These are phyloP conservation scores for Smallanthus sonchifolius DNA, from an alignment of 129 eudicot genomes.

Conservation along the genomic window DNA sequence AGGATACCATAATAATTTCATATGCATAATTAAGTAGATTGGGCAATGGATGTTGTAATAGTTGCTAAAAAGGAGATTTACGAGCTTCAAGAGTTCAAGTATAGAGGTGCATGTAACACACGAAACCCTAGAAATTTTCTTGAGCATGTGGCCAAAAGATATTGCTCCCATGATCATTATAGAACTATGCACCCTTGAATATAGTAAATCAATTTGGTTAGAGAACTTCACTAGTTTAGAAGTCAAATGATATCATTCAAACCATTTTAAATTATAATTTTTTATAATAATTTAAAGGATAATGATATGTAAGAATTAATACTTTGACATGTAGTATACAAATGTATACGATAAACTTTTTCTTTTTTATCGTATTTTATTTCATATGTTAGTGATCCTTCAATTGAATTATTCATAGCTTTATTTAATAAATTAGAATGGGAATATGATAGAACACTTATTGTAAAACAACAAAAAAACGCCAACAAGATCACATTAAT, in stretches of 20 bases:
- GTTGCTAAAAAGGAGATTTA: background rate
- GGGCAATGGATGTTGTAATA: slow-evolving; percentile 9
- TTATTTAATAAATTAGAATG: background rate
- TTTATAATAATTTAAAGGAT: background rate
- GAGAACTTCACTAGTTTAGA: background rate
- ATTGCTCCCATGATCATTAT: background rate
- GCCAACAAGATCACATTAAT: background rate
- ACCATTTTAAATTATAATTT: background rate
- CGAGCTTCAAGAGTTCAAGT: background rate
- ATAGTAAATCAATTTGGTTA: background rate
- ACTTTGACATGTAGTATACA: too few species aligned
- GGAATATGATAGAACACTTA: background rate
- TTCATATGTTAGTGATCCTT: too few species aligned
- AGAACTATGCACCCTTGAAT: background rate
- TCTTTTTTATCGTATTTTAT: too few species aligned
- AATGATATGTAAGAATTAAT: background rate
- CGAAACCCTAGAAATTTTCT: slow-evolving; percentile 9
- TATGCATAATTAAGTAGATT: background rate
- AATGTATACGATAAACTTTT: too few species aligned
- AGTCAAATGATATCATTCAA: background rate
- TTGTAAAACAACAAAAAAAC: background rate
- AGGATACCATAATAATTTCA: background rate
- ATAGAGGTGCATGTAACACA: slow-evolving; percentile 24
- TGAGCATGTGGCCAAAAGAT: slow-evolving; percentile 12
- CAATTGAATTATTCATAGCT: too few species aligned